phyloP scores from a whole-genome alignment of 768 basidiomycete species.

The Termitomyces sp. region DNA sequence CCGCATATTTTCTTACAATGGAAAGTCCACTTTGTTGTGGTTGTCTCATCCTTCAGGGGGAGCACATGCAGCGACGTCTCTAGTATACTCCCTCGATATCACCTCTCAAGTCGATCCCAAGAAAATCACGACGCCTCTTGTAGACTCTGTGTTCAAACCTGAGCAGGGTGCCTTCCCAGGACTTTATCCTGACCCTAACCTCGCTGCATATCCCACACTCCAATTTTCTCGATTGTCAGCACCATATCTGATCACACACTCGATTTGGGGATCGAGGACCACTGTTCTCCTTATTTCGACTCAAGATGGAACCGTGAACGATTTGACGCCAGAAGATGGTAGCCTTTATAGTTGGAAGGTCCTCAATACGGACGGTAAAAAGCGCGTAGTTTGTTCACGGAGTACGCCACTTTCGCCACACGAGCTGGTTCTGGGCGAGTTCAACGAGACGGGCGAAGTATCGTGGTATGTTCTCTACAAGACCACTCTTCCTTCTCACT shows the following conservation, averaged over 20 bases:
- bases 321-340: conserved; percentile 39
- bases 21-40: conserved; percentile 40
- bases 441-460: conserved; percentile 21
- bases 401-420: conserved; percentile 46
- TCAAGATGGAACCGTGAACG: conserved; percentile 33
- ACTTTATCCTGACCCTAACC: conserved; percentile 49
- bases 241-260: conserved; percentile 38
- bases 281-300: conserved; percentile 47
- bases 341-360: conserved; percentile 52
- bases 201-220: conserved; percentile 41
- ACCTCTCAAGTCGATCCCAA: conserved; percentile 8
- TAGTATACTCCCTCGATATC: conserved; percentile 44
- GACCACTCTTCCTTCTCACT: conserved; percentile 32
- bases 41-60: conserved; percentile 54
- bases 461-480: conserved; percentile 41
- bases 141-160: conserved; percentile 40
- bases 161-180: conserved; percentile 52
- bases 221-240: conserved; percentile 9
- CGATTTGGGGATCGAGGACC: conserved; percentile 51
- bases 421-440: conserved; percentile 45
- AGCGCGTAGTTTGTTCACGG: conserved; percentile 42
- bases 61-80: conserved; percentile 53
- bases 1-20: conserved; percentile 33
- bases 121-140: conserved; percentile 24
- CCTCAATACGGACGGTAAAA: conserved; percentile 42